These are phyloP conservation scores for Areca catechu DNA, from an alignment of 176 grass and related monocot genomes.

Conservation along the genomic window DNA sequence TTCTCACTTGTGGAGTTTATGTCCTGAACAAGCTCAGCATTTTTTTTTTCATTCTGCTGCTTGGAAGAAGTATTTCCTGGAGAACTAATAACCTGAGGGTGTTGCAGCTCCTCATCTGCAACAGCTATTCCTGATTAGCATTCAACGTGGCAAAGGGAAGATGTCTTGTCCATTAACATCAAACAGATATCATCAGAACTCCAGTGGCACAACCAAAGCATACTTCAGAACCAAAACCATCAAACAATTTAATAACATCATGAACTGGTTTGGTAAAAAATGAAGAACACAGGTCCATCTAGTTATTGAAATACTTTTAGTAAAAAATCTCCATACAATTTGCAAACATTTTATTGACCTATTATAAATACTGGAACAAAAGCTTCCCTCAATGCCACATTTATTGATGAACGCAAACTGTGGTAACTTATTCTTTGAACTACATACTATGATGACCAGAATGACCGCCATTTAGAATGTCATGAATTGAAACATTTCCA, in stretches of 20 bases:
- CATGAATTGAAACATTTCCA: conserved; percentile 79
- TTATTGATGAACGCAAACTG: conserved; percentile 30
- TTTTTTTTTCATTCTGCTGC: conserved; percentile 35
- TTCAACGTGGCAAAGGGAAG: neutral
- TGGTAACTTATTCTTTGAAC: conserved; percentile 26
- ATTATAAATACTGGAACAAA: conserved; percentile 11
- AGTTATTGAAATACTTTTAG: too few species aligned
- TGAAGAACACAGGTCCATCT: too few species aligned
- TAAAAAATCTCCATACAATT: conserved; percentile 6
- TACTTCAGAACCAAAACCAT: neutral
- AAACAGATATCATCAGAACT: neutral
- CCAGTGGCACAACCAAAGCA: neutral
- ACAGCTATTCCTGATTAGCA: conserved; percentile 58
- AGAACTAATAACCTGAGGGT: conserved; percentile 33
- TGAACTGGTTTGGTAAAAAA: neutral
- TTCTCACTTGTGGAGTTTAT: conserved; percentile 33
- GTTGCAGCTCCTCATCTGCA: conserved; percentile 64
- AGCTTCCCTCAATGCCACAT: conserved; percentile 23
- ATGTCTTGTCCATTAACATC: neutral
- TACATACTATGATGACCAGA: conserved; percentile 77
- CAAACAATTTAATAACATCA: neutral
- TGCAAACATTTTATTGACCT: conserved; percentile 23
- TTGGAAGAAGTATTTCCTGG: conserved; percentile 39
- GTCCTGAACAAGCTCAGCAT: conserved; percentile 25
- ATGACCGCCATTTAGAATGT: conserved; percentile 88